phyloP scores from a whole-genome alignment of 345 rosid species.

The Ceriops tagal region DNA sequence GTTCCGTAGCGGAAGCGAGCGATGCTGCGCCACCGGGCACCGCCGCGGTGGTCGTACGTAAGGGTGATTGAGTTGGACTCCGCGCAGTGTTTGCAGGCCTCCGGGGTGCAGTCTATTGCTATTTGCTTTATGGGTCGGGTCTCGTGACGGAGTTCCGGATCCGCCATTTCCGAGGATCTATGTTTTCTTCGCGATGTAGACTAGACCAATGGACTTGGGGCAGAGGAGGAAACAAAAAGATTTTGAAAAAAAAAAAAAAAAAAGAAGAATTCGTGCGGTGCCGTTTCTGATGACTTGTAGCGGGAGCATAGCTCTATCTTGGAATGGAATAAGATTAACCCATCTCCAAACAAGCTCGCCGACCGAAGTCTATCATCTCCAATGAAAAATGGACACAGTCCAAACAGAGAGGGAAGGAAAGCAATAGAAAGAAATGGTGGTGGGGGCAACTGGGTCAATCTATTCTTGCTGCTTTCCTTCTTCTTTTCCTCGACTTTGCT shows the following conservation, averaged over 20 bases:
- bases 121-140: constrained; percentile 49
- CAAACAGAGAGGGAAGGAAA: neutral
- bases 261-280: too few relatives aligned
- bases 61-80: constrained; percentile 45
- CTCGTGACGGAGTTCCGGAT: constrained; percentile 37
- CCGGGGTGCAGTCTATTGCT: constrained; percentile 58
- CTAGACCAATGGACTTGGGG: too few relatives aligned
- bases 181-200: too few relatives aligned
- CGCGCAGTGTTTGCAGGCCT: constrained; percentile 50
- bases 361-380: constrained; percentile 1
- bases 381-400: constrained; percentile 1
- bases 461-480: constrained; percentile 35
- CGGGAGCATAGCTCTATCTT: neutral
- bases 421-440: constrained; percentile 24
- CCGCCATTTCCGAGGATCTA: constrained; percentile 35
- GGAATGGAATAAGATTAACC: neutral
- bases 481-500: constrained; percentile 34
- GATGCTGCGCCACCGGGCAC: constrained; percentile 62
- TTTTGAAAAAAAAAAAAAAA: too few relatives aligned
- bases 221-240: too few relatives aligned
- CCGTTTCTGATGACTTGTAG: neutral
- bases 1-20: constrained; percentile 57
- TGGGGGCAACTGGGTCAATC: constrained; percentile 32
- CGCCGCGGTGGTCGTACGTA: constrained; percentile 55
- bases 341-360: neutral